These are phyloP conservation scores for Lecanicillium sp. DNA, from an alignment of 2,329 filamentous ascomycete genomes.

Conservation along the genomic window DNA sequence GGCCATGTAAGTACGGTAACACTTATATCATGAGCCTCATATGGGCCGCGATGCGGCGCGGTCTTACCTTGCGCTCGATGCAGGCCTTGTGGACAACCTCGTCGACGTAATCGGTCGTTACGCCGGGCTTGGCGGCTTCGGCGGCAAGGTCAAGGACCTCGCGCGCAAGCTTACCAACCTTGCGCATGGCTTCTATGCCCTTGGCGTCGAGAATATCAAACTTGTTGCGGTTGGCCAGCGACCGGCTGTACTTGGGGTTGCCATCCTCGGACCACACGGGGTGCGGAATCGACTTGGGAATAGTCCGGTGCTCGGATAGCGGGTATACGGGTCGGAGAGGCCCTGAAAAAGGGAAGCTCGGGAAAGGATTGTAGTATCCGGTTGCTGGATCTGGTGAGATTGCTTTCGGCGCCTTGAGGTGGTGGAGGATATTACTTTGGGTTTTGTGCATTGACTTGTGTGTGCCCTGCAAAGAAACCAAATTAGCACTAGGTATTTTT, in stretches of 20 bases:
- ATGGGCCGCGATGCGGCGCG: too few relatives aligned
- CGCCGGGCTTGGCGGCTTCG: constrained; percentile 73
- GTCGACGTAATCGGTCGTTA: constrained; percentile 93
- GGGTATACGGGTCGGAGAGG: constrained; percentile 79
- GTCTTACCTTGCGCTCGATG: constrained; percentile 82
- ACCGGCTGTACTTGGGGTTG: constrained; percentile 53
- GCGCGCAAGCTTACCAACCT: constrained; percentile 76
- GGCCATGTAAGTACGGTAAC: constrained; percentile 8
- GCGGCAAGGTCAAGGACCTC: constrained; percentile 93
- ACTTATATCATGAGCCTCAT: too few relatives aligned
- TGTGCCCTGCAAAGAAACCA: constrained; percentile 45
- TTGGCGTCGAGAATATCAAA: constrained; percentile 74
- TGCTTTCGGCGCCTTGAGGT: constrained; percentile 67
- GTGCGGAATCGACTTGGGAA: constrained; percentile 72
- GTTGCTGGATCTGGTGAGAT: constrained; percentile 88
- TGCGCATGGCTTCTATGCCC: constrained; percentile 83
- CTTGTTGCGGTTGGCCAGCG: constrained; percentile 65
- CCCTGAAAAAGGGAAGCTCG: constrained; percentile 76
- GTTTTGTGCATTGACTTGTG: constrained; percentile 70
- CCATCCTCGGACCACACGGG: constrained; percentile 88
- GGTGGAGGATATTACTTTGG: constrained; percentile 66
- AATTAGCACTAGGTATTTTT: constrained; percentile 7
- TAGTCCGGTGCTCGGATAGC: constrained; percentile 59
- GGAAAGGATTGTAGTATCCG: constrained; percentile 87
- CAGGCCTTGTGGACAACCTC: constrained; percentile 92